Evolutionary conservation across 129 eudicot species (phyloP).

Genomic region (Flaveria robusta): DNA sequence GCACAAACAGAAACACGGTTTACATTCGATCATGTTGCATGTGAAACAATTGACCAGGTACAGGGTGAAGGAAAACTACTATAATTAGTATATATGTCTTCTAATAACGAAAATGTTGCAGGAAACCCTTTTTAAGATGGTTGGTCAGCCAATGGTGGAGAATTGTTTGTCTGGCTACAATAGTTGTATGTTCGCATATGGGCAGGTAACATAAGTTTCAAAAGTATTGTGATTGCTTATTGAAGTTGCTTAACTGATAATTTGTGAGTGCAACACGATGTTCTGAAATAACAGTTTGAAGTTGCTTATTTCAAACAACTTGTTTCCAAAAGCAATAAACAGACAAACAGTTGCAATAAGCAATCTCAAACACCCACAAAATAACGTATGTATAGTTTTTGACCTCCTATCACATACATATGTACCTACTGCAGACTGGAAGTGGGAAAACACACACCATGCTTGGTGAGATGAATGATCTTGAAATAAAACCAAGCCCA

Average conservation of each 20-base stretch:
- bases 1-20: slow-evolving; percentile 86
- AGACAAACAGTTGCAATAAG: no score
- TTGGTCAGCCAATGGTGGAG: slow-evolving; percentile 96
- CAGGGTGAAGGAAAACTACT: neutral
- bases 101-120: slow-evolving; percentile 32
- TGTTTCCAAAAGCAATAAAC: neutral
- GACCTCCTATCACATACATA: neutral
- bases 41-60: slow-evolving; percentile 92
- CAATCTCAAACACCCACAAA: neutral
- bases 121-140: slow-evolving; percentile 90
- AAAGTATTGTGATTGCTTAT: neutral
- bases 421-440: slow-evolving; percentile 62
- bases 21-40: slow-evolving; percentile 91
- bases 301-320: neutral
- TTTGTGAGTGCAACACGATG: no score
- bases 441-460: slow-evolving; percentile 92
- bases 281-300: neutral
- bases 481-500: slow-evolving; percentile 66
- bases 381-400: neutral
- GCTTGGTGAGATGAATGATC: slow-evolving; percentile 81
- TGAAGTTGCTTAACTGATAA: neutral
- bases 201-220: slow-evolving; percentile 64
- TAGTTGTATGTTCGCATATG: slow-evolving; percentile 94
- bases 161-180: slow-evolving; percentile 94
- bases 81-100: neutral